phyloP scores from a whole-genome alignment of 352 stramenopile species.

The Thalassiosira exigua region DNA sequence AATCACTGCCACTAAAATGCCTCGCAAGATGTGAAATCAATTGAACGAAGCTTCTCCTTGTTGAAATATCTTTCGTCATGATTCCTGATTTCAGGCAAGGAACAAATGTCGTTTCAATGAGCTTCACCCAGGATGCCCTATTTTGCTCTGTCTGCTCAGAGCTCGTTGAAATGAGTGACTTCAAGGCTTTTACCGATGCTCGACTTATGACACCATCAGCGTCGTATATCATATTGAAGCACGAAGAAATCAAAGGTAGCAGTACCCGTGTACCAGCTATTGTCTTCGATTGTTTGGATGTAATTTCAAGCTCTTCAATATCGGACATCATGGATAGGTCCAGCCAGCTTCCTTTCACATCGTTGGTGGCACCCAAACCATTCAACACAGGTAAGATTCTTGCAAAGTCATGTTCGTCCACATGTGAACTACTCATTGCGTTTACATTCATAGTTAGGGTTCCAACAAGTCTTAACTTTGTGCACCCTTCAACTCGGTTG shows the following conservation, averaged over 20 bases:
- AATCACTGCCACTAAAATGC: constrained; percentile 52
- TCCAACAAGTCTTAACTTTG: constrained; percentile 48
- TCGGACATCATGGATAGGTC: background rate
- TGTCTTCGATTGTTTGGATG: constrained; percentile 22
- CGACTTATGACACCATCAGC: constrained; percentile 80
- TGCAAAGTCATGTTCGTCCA: constrained; percentile 85
- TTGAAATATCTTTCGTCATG: constrained; percentile 50
- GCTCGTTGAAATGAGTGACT: constrained; percentile 65
- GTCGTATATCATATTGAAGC: constrained; percentile 81
- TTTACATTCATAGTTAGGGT: constrained; percentile 64
- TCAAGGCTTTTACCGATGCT: constrained; percentile 76
- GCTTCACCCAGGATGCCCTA: constrained; percentile 61
- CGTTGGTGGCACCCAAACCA: constrained; percentile 48
- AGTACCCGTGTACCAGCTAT: constrained; percentile 60
- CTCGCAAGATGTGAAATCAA: constrained; percentile 76
- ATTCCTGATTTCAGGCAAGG: constrained; percentile 73
- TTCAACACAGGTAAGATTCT: constrained; percentile 80
- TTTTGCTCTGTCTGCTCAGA: constrained; percentile 41
- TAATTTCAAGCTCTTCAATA: background rate
- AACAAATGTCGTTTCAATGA: constrained; percentile 77
- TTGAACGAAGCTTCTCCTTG: constrained; percentile 76
- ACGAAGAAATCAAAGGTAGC: constrained; percentile 74
- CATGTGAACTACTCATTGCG: constrained; percentile 67
- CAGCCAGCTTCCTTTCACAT: constrained; percentile 49
- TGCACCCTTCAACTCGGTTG: constrained; percentile 14